Conservation (phyloP, 2,329 filamentous ascomycete genomes). For the Knufia petricola region DNA sequence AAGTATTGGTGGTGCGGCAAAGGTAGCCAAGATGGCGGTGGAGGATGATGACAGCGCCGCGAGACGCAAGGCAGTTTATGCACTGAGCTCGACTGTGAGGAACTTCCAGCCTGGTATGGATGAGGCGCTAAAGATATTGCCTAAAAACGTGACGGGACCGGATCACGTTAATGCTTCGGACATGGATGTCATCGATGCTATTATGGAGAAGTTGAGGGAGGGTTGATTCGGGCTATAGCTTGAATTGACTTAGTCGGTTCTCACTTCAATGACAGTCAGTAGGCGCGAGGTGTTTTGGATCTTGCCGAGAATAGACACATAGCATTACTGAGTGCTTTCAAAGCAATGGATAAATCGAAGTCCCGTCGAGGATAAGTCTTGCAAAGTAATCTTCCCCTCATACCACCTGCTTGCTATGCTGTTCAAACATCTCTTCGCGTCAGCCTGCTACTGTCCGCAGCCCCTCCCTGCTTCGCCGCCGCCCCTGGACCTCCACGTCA, state of each 20-base stretch:
- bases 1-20: slow-evolving; percentile 56
- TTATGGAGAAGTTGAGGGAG: slow-evolving; percentile 54
- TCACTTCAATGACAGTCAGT: background rate
- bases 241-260: background rate
- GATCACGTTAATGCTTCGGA: slow-evolving; percentile 66
- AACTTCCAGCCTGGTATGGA: slow-evolving; percentile 76
- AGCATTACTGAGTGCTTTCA: too few relatives aligned
- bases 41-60: slow-evolving; percentile 54
- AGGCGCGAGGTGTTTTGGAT: too few relatives aligned
- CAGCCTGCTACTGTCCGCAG: too few relatives aligned
- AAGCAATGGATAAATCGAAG: background rate
- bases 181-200: slow-evolving; percentile 74
- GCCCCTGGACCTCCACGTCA: background rate
- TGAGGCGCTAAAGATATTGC: slow-evolving; percentile 56
- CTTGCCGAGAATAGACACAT: too few relatives aligned
- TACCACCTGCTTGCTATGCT: too few relatives aligned
- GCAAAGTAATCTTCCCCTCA: too few relatives aligned
- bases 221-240: background rate
- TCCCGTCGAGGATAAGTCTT: too few relatives aligned
- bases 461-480: too few relatives aligned
- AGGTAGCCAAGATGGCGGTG: slow-evolving; percentile 55
- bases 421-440: too few relatives aligned
- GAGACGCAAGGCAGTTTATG: slow-evolving; percentile 79
- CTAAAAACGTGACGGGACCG: slow-evolving; percentile 49
- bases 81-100: slow-evolving; percentile 72